Percentiles rank a stretch among this genome's conserved stretches.
phyloP scores from a whole-genome alignment of 768 basidiomycete genomes.

The Boletus pseudopeckii region DNA sequence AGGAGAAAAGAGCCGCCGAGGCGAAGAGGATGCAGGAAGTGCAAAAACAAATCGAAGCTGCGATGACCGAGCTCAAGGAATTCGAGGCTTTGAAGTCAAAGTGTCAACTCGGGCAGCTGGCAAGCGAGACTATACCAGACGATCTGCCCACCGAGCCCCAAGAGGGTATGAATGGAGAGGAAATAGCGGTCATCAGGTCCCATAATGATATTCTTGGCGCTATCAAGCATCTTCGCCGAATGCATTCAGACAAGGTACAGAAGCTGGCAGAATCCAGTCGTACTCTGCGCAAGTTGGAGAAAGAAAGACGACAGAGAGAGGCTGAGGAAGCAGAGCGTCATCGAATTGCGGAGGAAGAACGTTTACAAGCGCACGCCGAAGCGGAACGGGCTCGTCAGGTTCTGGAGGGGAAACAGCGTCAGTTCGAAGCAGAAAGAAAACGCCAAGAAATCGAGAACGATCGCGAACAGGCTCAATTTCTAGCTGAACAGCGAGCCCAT shows the following conservation, averaged over 20 bases:
- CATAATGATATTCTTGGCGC: constrained; percentile 10
- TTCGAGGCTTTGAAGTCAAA: constrained; percentile 5
- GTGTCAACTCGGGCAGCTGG: neutral
- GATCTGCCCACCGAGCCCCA: constrained; percentile 18
- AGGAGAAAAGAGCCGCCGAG: constrained; percentile 20
- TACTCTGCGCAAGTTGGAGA: constrained; percentile 22
- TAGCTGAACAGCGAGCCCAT: constrained; percentile 9
- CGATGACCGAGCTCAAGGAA: constrained; percentile 20
- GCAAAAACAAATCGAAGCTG: constrained; percentile 17
- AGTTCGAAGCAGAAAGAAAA: constrained; percentile 5
- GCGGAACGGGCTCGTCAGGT: constrained; percentile 7
- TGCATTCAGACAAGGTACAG: constrained; percentile 17
- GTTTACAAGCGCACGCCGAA: constrained; percentile 7
- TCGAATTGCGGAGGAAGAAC: constrained; percentile 16
- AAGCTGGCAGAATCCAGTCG: constrained; percentile 14
- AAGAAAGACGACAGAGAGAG: constrained; percentile 21
- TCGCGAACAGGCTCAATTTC: constrained; percentile 4
- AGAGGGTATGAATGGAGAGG: constrained; percentile 23
- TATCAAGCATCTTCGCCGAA: constrained; percentile 16
- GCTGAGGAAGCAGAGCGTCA: constrained; percentile 16
- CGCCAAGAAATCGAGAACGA: constrained; percentile 4
- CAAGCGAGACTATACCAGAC: neutral
- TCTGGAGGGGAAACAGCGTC: constrained; percentile 3
- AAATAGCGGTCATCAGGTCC: constrained; percentile 4
- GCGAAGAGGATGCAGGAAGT: constrained; percentile 13